A percentile compares a stretch with the other conserved stretches of the same genome.
Evolutionary conservation across 2,329 filamentous ascomycete species (phyloP).

Genomic region (Pseudogymnoascus sp.): DNA sequence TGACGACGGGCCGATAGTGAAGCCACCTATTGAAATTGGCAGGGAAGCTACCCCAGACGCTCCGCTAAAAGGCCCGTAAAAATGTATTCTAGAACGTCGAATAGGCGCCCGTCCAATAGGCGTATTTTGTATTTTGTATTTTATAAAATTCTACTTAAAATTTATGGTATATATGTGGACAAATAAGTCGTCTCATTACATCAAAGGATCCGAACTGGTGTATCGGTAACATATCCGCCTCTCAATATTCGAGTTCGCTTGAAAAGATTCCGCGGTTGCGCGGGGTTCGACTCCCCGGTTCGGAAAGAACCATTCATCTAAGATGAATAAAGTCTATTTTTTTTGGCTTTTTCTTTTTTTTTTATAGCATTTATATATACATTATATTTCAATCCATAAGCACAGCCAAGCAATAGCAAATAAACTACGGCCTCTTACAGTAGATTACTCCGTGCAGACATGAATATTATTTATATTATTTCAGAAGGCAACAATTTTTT

Average conservation of each 20-base stretch:
- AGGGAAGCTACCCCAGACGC: background rate
- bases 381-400: background rate
- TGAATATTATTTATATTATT: background rate
- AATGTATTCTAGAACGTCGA: background rate
- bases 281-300: slow-evolving; percentile 5
- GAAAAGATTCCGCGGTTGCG: too few species aligned
- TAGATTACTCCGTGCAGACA: background rate
- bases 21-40: background rate
- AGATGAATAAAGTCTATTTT: background rate
- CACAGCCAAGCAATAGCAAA: background rate
- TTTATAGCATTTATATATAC: too few species aligned
- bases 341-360: slow-evolving; percentile 13
- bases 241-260: too few species aligned
- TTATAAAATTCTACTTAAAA: background rate
- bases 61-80: background rate
- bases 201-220: slow-evolving; percentile 13
- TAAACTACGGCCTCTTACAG: background rate
- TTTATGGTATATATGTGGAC: background rate
- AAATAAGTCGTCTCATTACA: background rate
- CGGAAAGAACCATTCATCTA: slow-evolving; percentile 15
- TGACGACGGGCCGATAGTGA: slow-evolving; percentile 4
- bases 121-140: too few species aligned
- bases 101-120: background rate
- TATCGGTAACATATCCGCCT: slow-evolving; percentile 17
- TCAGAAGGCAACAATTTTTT: background rate